Base-by-base conservation (phyloP, 2,329 filamentous ascomycete species). In the Pseudogymnoascus sp. region DNA sequence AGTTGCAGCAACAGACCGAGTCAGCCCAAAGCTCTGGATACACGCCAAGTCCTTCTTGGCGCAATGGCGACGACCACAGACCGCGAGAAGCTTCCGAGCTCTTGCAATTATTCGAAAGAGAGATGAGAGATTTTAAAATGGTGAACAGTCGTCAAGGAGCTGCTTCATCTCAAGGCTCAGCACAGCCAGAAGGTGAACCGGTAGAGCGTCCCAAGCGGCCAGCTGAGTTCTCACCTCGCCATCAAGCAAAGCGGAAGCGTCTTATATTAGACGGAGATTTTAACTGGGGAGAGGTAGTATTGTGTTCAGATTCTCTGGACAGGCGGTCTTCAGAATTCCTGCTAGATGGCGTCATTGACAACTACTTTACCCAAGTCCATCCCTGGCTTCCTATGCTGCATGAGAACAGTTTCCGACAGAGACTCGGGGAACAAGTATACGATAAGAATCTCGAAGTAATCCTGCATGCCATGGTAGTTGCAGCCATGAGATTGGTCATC, bases 321-420 rank as follows among this genome's bases (percentile, higher is more conserved):
- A 62, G 6, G 39, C 62, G 14, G 61, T 7, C 64, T n/a, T 41
- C 64, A 14, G 5, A 59, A n/a, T 60, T 69, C 8, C 14, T 67
- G 2, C 62, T 73, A 4, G 64, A 71, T 4, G 67, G 70, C 4
- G 69, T 74, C 11, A 66, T 76, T 1, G 67, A 76, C 4, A 70
- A 70, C n/a, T 54, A 54, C 16, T 54, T 54, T 16, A 18, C 47
- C 6, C 47, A 54, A 9, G 28, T 76, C 4, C 75, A 77, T 38
- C 75, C 75, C 7, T 77, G 74, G 72, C 74, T 75, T 6, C 74
- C 73, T 1, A 74, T 76, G 12, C 59, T 76, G 6, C 73, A 75
- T 59, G 67, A 72, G 58, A 67, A 65, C n/a, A 32, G 14, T 54
- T 54, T 54, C n/a, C 9, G 47, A 54, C 47, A 54, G 25, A 14